These are phyloP conservation scores for Oryza nivara DNA, from an alignment of 176 grass and related monocot species.

Conservation along the genomic window DNA sequence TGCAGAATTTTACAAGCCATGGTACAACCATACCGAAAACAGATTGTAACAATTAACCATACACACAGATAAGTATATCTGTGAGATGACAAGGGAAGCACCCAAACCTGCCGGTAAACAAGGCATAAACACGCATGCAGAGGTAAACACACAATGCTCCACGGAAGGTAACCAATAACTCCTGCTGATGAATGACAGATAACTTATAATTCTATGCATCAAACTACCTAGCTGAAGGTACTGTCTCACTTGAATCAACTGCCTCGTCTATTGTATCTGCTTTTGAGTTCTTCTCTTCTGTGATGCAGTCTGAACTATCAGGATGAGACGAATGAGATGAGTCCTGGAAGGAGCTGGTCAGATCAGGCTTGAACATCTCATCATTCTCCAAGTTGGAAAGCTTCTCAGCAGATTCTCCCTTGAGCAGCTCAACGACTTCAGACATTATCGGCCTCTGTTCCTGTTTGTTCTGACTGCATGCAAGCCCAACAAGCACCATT, in stretches of 20 bases:
- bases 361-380: constrained; percentile 61
- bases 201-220: constrained; percentile 11
- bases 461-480: constrained; percentile 61
- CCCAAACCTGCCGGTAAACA: constrained; percentile 29
- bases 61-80: constrained; percentile 37
- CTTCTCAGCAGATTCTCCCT: constrained; percentile 74
- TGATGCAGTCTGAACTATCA: constrained; percentile 47
- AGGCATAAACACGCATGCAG: constrained; percentile 18
- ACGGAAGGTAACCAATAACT: background rate
- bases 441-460: constrained; percentile 79
- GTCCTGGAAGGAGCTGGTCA: constrained; percentile 10
- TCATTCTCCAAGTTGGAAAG: constrained; percentile 64
- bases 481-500: constrained; percentile 69
- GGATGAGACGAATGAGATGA: constrained; percentile 8
- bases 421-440: constrained; percentile 76
- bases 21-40: constrained; percentile 6
- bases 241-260: constrained; percentile 52
- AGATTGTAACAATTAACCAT: background rate
- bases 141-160: constrained; percentile 12
- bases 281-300: constrained; percentile 61
- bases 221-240: constrained; percentile 58
- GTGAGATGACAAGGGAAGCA: constrained; percentile 18
- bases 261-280: constrained; percentile 50
- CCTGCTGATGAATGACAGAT: background rate
- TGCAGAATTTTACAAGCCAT: constrained; percentile 42